Conservation (phyloP, 2,329 filamentous ascomycete species). For the Xylariaceae sp. region DNA sequence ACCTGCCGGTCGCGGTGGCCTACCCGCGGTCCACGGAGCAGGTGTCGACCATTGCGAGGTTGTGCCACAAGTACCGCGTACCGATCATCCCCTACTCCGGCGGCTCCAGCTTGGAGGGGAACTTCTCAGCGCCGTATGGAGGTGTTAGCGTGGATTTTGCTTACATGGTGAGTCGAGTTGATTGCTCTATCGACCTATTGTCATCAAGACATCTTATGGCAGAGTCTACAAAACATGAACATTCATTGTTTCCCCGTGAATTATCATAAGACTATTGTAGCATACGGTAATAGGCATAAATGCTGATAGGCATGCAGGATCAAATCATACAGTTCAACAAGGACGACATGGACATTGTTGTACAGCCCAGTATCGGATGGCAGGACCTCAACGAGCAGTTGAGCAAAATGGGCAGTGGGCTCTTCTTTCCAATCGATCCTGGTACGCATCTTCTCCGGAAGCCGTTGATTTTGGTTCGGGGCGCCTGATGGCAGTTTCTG, state of each 20-base stretch:
- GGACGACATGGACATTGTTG: slow-evolving; percentile 87
- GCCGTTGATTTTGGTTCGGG: too few species aligned
- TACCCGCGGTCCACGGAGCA: slow-evolving; percentile 59
- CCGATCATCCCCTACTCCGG: slow-evolving; percentile 87
- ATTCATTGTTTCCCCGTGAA: too few species aligned
- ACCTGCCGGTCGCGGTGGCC: slow-evolving; percentile 59
- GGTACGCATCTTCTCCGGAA: slow-evolving; percentile 35
- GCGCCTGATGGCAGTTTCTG: too few species aligned
- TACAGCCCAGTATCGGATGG: slow-evolving; percentile 91
- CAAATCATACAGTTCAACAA: slow-evolving; percentile 73
- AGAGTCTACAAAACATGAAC: too few species aligned
- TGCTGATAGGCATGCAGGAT: slow-evolving; percentile 39
- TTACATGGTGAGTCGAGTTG: slow-evolving; percentile 54
- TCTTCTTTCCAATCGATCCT: slow-evolving; percentile 91
- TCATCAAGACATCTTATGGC: neutral
- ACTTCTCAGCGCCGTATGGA: slow-evolving; percentile 82
- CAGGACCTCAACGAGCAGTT: slow-evolving; percentile 75
- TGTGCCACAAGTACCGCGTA: slow-evolving; percentile 74
- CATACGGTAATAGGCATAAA: neutral
- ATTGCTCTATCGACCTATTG: neutral
- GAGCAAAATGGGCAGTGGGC: slow-evolving; percentile 64
- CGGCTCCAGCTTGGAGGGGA: slow-evolving; percentile 81
- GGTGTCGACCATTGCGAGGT: slow-evolving; percentile 55
- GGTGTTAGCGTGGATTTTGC: slow-evolving; percentile 88
- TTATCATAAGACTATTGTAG: too few species aligned